Evolutionary conservation across 1,139 yeast genomes (phyloP).

Genomic region (Geotrichum candidum): DNA sequence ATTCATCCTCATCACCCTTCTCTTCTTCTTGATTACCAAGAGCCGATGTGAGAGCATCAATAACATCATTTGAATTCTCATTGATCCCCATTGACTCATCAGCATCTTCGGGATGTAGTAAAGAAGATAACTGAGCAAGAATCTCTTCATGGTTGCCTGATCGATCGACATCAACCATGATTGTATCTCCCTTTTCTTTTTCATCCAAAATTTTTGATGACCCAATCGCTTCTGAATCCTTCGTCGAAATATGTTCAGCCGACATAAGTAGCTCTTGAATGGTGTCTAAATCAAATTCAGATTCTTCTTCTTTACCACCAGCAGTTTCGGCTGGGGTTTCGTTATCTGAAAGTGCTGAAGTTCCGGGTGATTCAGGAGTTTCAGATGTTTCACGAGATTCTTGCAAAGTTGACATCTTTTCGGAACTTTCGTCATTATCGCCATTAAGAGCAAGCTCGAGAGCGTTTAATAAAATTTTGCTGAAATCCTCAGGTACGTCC

Average conservation of each 20-base stretch:
- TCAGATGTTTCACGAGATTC: background rate
- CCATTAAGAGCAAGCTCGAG: slow-evolving; percentile 8
- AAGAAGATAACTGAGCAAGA: slow-evolving; percentile 17
- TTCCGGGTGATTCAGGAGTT: background rate
- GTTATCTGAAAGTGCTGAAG: background rate
- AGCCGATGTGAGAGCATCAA: slow-evolving; percentile 1
- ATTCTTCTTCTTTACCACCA: background rate
- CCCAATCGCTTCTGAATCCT: background rate
- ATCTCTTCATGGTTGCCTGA: slow-evolving; percentile 12
- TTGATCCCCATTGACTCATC: slow-evolving; percentile 3
- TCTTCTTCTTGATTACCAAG: background rate
- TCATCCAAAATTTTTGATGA: background rate
- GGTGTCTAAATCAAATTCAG: slow-evolving; percentile 12
- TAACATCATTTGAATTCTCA: slow-evolving; percentile 1
- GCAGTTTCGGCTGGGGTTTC: background rate
- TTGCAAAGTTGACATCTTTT: background rate
- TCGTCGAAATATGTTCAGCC: slow-evolving; percentile 12
- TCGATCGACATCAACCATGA: slow-evolving; percentile 30
- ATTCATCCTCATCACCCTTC: slow-evolving; percentile 2
- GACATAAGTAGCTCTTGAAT: slow-evolving; percentile 12
- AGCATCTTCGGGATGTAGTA: slow-evolving; percentile 12
- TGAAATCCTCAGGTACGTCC: slow-evolving; percentile 9
- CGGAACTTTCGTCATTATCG: background rate
- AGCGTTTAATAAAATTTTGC: slow-evolving; percentile 11
- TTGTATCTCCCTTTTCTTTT: background rate